Conservation (phyloP, 2,329 filamentous ascomycete species). For the Lasiodiplodia theobromae region DNA sequence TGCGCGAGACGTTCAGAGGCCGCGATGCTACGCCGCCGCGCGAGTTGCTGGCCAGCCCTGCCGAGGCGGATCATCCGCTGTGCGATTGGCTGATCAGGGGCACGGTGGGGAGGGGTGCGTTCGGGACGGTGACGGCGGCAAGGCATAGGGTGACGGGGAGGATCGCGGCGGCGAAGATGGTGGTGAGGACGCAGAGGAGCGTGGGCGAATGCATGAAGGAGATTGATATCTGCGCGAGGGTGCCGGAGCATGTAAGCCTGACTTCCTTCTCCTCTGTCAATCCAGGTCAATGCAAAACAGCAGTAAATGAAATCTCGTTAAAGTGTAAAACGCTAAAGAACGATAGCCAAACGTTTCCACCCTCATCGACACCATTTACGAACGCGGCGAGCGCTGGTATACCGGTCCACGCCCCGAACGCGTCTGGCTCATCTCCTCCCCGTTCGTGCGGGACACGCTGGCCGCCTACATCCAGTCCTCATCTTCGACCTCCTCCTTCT, state of each 20-base stretch:
- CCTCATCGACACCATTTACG: conserved; percentile 20
- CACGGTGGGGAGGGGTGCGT: conserved; percentile 10
- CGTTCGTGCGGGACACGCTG: conserved; percentile 15
- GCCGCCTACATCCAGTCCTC: conserved; percentile 3
- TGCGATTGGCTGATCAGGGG: conserved; percentile 15
- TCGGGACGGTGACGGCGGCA: conserved; percentile 19
- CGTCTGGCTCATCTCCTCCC: conserved; percentile 17
- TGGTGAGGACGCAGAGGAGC: conserved; percentile 11
- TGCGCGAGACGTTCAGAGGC: conserved; percentile 4
- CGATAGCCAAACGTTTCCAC: conserved; percentile 4
- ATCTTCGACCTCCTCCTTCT: not conserved
- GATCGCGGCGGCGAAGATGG: conserved; percentile 22
- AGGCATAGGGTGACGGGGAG: conserved; percentile 10
- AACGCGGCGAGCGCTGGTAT: conserved; percentile 19
- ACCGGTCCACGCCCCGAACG: conserved; percentile 12
- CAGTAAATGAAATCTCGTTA: no score
- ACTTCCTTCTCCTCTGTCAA: not conserved
- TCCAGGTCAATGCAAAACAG: not conserved
- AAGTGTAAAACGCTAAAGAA: not conserved
- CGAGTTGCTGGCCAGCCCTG: conserved; percentile 8
- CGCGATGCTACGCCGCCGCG: not conserved
- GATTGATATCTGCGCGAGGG: conserved; percentile 2
- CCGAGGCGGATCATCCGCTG: conserved; percentile 16
- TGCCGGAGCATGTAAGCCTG: conserved; percentile 16
- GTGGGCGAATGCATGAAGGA: conserved; percentile 12